Percentiles rank a stretch among this genome's conserved stretches.
Evolutionary conservation across 768 basidiomycete species (phyloP).

Genomic region (Amanita polypyramis): DNA sequence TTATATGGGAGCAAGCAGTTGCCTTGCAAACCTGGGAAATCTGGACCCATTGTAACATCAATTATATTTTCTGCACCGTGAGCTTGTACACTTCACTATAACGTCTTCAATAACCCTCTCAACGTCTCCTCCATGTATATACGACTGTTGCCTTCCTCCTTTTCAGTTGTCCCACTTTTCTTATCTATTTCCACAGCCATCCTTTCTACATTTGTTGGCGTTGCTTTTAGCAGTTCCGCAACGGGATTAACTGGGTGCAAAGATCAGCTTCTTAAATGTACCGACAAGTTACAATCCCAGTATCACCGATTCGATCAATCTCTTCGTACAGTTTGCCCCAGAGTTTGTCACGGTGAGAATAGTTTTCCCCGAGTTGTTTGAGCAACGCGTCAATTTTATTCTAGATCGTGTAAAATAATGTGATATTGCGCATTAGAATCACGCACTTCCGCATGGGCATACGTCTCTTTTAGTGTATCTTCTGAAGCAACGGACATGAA

Average conservation of each 20-base stretch:
- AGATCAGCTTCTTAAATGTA: slow-evolving; percentile 6
- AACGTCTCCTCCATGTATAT: slow-evolving; percentile 1
- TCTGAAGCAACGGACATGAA: slow-evolving; percentile 30
- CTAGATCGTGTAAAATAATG: slow-evolving; percentile 19
- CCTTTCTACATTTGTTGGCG: slow-evolving; percentile 44
- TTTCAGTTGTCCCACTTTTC: slow-evolving; percentile 33
- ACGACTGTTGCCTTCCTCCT: slow-evolving; percentile 15
- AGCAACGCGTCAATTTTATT: slow-evolving; percentile 29
- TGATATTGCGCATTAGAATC: slow-evolving; percentile 1
- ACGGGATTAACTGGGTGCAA: slow-evolving; percentile 31
- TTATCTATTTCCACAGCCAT: slow-evolving; percentile 44
- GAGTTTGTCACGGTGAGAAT: slow-evolving; percentile 34
- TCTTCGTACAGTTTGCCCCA: slow-evolving; percentile 37
- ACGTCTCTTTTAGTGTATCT: slow-evolving; percentile 28
- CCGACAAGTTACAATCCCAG: slow-evolving; percentile 4
- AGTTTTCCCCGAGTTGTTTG: slow-evolving; percentile 37
- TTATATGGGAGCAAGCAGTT: neutral
- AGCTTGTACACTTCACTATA: neutral
- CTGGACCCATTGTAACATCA: neutral
- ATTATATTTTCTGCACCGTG: neutral
- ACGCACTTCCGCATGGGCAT: slow-evolving; percentile 24
- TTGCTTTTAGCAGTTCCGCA: slow-evolving; percentile 26
- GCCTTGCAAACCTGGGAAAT: neutral
- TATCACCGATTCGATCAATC: slow-evolving; percentile 38
- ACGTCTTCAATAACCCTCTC: neutral